Evolutionary conservation across 129 eudicot genomes (phyloP), one percentile per base, ranked within the genome.

Genomic region (Glebionis coronaria): DNA sequence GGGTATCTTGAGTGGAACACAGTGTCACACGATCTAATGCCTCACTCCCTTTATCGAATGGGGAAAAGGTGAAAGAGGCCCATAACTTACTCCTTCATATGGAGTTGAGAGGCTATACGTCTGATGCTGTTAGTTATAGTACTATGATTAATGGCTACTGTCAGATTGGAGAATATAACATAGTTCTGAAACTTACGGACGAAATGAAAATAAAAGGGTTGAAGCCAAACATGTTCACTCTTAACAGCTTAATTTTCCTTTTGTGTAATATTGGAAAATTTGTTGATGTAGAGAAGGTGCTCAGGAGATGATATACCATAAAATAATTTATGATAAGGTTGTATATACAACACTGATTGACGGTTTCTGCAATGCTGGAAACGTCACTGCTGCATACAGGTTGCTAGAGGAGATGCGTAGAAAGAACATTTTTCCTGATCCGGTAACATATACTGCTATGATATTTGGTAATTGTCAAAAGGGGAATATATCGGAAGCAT

Each of bases 1-100:
- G 59, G 99, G 99, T 49, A 74, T n/a, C n/a, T 94, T 75, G 44
- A 47, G 16, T 94, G 93, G 93, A 81, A 94, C 77, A 86, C 87
- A 57, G 73, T 31, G n/a, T 86, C 99, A 23, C 79, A 86, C 75
- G 89, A 94, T 76, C 81, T 84, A 58, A 70, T 84, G 65, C 74
- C 89, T 25, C 86, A 82, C 62, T 72, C 75, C 23, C 82, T 94
- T 69, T 94, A 95, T 81, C 82, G 35, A 80, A 55, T 79, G 20
- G 80, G 85, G 65, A 89, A 89, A 75, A n/a, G n/a, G 76, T 86
- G 28, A 86, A 73, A 84, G 97, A 94, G 87, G 97, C 99, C 79
- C 99, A 89, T 70, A 72, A 66, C 59, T 63, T 94, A 42, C 90
- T 94, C 29, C 15, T 94, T 67, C 85, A 84, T 79, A 89, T 94